phyloP scores from a whole-genome alignment of 1,139 yeast genomes.

The Yamadazyma atmosphaerica region DNA sequence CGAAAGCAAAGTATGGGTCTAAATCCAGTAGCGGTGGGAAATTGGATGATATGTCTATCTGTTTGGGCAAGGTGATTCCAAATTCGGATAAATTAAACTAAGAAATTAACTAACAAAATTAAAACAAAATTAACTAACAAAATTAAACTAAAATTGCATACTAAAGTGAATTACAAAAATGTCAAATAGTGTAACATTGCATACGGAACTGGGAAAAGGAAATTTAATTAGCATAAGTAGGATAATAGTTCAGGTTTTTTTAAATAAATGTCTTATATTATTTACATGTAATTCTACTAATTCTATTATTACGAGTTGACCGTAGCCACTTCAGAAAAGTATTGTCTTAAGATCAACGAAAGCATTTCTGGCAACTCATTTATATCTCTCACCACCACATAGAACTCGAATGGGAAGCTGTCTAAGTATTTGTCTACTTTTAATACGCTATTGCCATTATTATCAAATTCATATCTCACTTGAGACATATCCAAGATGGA shows the following conservation, averaged over 20 bases:
- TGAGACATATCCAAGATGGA: constrained; percentile 95
- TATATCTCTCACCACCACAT: constrained; percentile 89
- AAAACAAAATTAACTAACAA: not conserved
- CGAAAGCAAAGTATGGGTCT: constrained; percentile 31
- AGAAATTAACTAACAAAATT: not conserved
- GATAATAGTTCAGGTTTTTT: no score
- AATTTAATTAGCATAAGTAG: no score
- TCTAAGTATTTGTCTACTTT: constrained; percentile 86
- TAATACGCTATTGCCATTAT: constrained; percentile 70
- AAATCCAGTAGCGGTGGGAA: constrained; percentile 51
- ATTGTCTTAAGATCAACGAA: constrained; percentile 86
- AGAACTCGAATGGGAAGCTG: constrained; percentile 94
- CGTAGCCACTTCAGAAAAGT: constrained; percentile 66
- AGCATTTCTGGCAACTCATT: constrained; percentile 90
- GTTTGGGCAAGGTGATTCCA: constrained; percentile 45
- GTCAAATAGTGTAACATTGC: no score
- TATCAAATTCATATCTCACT: constrained; percentile 71
- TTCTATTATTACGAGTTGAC: constrained; percentile 8
- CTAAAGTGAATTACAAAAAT: no score
- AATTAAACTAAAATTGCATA: not conserved
- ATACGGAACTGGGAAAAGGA: no score
- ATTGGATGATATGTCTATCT: constrained; percentile 55
- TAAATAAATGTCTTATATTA: no score
- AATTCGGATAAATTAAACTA: constrained; percentile 14
- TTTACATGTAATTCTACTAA: no score